phyloP scores from a whole-genome alignment of 305 asterid species.

The Ilex paraguariensis region DNA sequence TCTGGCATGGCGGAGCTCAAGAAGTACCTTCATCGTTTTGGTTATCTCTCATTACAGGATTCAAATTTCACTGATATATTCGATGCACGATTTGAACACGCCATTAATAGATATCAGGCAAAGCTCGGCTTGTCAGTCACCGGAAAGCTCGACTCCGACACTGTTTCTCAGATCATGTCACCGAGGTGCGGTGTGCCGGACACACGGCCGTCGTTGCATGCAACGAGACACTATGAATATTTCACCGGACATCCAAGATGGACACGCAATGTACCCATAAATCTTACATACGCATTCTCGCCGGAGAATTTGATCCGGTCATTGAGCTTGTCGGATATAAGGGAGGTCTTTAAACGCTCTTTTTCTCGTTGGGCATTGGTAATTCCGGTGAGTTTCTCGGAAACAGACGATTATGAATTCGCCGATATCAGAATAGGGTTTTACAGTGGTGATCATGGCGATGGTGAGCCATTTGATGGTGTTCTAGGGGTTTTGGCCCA shows the following conservation, averaged over 20 bases:
- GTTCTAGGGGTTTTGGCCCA: slow-evolving; percentile 77
- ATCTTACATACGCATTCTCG: slow-evolving; percentile 58
- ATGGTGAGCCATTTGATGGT: slow-evolving; percentile 81
- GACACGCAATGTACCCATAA: slow-evolving; percentile 47
- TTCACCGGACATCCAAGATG: slow-evolving; percentile 60
- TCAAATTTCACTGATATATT: slow-evolving; percentile 30
- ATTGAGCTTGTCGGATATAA: slow-evolving; percentile 24
- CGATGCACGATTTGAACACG: slow-evolving; percentile 40
- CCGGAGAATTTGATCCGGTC: slow-evolving; percentile 25
- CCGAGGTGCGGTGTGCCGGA: slow-evolving; percentile 72
- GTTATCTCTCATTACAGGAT: slow-evolving; percentile 28
- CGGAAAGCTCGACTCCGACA: slow-evolving; percentile 36
- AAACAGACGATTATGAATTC: slow-evolving; percentile 41
- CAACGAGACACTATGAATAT: slow-evolving; percentile 26
- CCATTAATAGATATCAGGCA: slow-evolving; percentile 42
- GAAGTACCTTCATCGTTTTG: slow-evolving; percentile 47
- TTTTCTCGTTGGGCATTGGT: slow-evolving; percentile 71
- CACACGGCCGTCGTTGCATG: slow-evolving; percentile 9
- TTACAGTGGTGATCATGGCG: slow-evolving; percentile 73
- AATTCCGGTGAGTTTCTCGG: slow-evolving; percentile 49
- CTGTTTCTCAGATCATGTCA: slow-evolving; percentile 33
- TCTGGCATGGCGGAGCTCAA: slow-evolving; percentile 50
- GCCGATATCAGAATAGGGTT: slow-evolving; percentile 79
- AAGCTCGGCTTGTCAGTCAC: slow-evolving; percentile 40
- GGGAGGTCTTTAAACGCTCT: slow-evolving; percentile 41